Conservation (phyloP, 306 rosid genomes). For the Hippophae rhamnoides region DNA sequence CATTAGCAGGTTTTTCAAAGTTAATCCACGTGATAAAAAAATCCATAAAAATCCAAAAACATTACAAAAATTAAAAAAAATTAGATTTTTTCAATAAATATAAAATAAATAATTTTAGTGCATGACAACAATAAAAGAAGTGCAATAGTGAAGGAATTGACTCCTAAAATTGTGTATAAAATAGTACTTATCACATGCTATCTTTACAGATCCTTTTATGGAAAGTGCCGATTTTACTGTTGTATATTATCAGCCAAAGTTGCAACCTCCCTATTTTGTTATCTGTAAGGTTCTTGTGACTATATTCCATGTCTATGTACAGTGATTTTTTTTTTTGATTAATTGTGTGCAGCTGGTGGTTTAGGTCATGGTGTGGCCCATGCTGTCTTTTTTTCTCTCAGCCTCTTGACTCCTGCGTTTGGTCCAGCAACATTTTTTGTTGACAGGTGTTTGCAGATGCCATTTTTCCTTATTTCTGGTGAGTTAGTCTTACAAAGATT, state of each 20-base stretch:
- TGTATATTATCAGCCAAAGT: not conserved
- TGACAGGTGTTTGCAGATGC: conserved; percentile 65
- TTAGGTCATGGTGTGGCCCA: conserved; percentile 93
- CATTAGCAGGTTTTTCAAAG: too few species aligned
- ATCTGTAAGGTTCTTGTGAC: not conserved
- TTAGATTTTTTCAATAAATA: too few species aligned
- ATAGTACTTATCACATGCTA: too few species aligned
- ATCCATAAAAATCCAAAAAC: too few species aligned
- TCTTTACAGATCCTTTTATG: too few species aligned
- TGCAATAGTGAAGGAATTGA: too few species aligned
- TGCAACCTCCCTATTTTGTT: not conserved
- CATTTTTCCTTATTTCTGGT: conserved; percentile 92
- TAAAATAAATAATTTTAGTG: too few species aligned
- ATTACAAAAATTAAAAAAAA: too few species aligned
- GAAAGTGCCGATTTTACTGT: too few species aligned
- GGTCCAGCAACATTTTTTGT: conserved; percentile 83
- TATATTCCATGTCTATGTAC: not conserved
- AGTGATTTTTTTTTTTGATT: conserved; percentile 15
- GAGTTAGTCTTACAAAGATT: conserved; percentile 16
- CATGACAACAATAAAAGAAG: too few species aligned
- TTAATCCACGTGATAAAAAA: too few species aligned
- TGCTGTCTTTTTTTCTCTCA: conserved; percentile 95
- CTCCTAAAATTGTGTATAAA: too few species aligned
- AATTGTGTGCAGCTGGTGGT: conserved; percentile 73
- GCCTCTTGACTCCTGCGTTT: conserved; percentile 88